Evolutionary conservation across 2,329 filamentous ascomycete genomes (phyloP).

Genomic region (Pseudogymnoascus sp.): DNA sequence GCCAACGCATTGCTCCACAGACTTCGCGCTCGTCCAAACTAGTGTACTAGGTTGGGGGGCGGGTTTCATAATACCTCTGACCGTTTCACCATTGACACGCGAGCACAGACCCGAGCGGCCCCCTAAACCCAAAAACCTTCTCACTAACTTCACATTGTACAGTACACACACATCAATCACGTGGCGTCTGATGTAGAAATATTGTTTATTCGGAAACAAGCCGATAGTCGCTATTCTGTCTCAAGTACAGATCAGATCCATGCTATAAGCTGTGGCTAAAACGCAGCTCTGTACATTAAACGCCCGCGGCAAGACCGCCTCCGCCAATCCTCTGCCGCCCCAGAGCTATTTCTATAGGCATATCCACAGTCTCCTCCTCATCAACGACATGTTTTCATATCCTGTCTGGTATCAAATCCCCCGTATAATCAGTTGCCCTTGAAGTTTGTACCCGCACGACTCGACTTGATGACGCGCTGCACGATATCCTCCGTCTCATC

Average conservation of each 20-base stretch:
- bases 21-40: background rate
- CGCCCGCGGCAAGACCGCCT: background rate
- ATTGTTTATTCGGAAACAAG: background rate
- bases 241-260: slow-evolving; percentile 6
- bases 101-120: background rate
- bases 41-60: background rate
- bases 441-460: slow-evolving; percentile 48
- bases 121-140: too few species aligned
- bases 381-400: background rate
- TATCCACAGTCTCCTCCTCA: background rate
- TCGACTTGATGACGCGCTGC: slow-evolving; percentile 71
- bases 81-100: slow-evolving; percentile 1
- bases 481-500: slow-evolving; percentile 79
- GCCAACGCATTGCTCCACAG: slow-evolving; percentile 1
- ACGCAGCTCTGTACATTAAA: background rate
- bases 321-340: background rate
- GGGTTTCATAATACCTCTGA: background rate
- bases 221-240: background rate
- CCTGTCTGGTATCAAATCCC: background rate
- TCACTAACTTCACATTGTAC: background rate
- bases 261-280: background rate
- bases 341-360: slow-evolving; percentile 1
- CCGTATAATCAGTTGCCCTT: slow-evolving; percentile 13
- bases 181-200: background rate
- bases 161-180: background rate